A percentile compares a stretch with the other conserved stretches of the same genome.
These are phyloP conservation scores for Tylopilus sp. DNA, from an alignment of 1,284 basidiomycete genomes.

Conservation along the genomic window DNA sequence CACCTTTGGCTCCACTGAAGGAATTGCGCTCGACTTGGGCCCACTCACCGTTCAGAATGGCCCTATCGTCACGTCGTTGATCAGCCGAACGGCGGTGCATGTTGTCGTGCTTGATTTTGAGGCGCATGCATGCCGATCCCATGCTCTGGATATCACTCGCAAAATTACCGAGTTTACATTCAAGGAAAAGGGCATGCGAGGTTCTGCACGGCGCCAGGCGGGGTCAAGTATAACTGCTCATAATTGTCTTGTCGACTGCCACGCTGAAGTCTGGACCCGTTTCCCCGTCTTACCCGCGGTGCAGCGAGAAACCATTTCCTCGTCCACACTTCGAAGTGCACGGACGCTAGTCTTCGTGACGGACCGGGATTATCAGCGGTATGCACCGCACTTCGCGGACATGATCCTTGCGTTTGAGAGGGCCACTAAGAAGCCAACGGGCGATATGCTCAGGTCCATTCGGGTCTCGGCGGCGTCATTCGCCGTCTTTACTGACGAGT, in stretches of 20 bases:
- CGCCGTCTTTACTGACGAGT: conserved; percentile 16
- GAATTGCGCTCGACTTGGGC: conserved; percentile 34
- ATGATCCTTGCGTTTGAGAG: conserved; percentile 46
- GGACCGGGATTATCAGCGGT: conserved; percentile 32
- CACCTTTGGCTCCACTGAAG: conserved; percentile 49
- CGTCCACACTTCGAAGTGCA: too few relatives aligned
- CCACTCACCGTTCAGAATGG: not conserved
- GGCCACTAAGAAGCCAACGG: conserved; percentile 48
- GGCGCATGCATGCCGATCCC: too few relatives aligned
- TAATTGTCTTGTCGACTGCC: conserved; percentile 53
- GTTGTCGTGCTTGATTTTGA: conserved; percentile 29
- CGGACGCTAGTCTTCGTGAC: conserved; percentile 51
- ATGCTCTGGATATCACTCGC: conserved; percentile 48
- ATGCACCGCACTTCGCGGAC: conserved; percentile 40
- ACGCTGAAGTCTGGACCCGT: conserved; percentile 55
- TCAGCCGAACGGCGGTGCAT: conserved; percentile 39
- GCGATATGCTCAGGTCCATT: conserved; percentile 37
- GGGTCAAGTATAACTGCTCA: too few relatives aligned
- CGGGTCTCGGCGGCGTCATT: conserved; percentile 29
- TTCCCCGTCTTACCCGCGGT: conserved; percentile 57
- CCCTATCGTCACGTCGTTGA: conserved; percentile 43
- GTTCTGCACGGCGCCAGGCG: conserved; percentile 28
- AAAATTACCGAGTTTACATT: conserved; percentile 54
- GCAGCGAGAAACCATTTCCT: conserved; percentile 41
- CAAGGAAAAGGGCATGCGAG: conserved; percentile 33